phyloP scores from a whole-genome alignment of 140 eudicot genomes.

The Flaveria floridana region DNA sequence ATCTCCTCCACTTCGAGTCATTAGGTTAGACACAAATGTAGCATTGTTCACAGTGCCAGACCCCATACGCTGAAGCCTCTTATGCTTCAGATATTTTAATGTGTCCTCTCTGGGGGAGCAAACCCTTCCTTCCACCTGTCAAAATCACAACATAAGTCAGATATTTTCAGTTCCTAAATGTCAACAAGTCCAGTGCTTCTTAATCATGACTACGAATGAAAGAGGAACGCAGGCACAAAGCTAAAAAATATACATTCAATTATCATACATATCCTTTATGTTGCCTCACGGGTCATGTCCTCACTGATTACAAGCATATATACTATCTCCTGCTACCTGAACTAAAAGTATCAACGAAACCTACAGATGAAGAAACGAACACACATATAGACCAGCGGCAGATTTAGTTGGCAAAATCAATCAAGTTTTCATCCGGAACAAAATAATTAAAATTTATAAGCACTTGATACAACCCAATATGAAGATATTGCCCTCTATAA shows the following conservation, averaged over 20 bases:
- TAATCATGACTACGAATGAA: not conserved
- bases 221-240: not conserved
- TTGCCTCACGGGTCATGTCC: not conserved
- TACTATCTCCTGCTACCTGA: not conserved
- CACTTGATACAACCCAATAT: not conserved
- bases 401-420: constrained; percentile 7
- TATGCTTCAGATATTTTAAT: constrained; percentile 65
- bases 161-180: not conserved
- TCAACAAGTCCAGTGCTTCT: not conserved
- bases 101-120: constrained; percentile 79
- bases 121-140: constrained; percentile 90
- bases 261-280: not conserved
- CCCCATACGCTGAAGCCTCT: constrained; percentile 72
- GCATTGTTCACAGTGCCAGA: constrained; percentile 38
- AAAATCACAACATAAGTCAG: constrained; percentile 22
- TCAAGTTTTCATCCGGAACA: not conserved
- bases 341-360: not conserved
- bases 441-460: not conserved
- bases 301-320: constrained; percentile 2
- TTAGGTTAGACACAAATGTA: constrained; percentile 36
- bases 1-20: constrained; percentile 74
- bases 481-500: not conserved
- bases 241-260: not conserved
- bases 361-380: constrained; percentile 15
- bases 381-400: not conserved